Evolutionary conservation across 495 filamentous ascomycete species (phyloP), one percentile per base, ranked within the genome.

Genomic region (Penicillium cinerascens): DNA sequence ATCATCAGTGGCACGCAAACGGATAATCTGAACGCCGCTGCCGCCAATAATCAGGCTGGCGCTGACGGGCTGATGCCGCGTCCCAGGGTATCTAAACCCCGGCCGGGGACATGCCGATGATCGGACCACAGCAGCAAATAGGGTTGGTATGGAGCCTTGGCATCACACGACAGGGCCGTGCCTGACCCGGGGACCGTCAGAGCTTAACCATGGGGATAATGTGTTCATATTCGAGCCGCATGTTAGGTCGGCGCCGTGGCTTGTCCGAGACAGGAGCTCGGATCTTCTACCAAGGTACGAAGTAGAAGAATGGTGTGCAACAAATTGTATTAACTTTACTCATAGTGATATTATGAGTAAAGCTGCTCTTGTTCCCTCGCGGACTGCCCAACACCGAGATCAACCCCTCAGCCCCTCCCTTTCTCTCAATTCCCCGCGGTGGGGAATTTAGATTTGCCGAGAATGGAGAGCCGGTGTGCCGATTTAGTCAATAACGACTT

Each of bases 121-220:
- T 51, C 54, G 54, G 55, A 18, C 2, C 15, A 27, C 29, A 2
- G 15, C 15, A 16, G 37, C 55, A 53, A 58, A 54, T 47, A 47
- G 54, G 43, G 38, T 51, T 49, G 22, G 17, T 42, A 40, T 40
- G 6, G 10, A 23, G 36, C 33, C 50, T 55, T 61, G 51, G 59
- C 51, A 43, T 10, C 27, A 26, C 26, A 37, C 45, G 44, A 49
- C 33, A 48, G 26, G 42, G 42, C 40, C 45, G 23, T 51, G 52
- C 37, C 33, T 52, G 35, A 47, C 44, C 35, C 42, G 17, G 33
- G 41, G 36, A 18, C 46, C 11, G 18, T 27, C 13, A 37, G 18
- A 47, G 44, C 11, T 17, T 7, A 9, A 7, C 35, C 35, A 4
- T 23, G 35, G n/a, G 44, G 11, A 13, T 11, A n/a, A 33, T 13